A percentile compares a stretch with the other conserved stretches of the same genome.
These are phyloP conservation scores for Chara braunii DNA, from an alignment of 139 green algal species.

Conservation along the genomic window DNA sequence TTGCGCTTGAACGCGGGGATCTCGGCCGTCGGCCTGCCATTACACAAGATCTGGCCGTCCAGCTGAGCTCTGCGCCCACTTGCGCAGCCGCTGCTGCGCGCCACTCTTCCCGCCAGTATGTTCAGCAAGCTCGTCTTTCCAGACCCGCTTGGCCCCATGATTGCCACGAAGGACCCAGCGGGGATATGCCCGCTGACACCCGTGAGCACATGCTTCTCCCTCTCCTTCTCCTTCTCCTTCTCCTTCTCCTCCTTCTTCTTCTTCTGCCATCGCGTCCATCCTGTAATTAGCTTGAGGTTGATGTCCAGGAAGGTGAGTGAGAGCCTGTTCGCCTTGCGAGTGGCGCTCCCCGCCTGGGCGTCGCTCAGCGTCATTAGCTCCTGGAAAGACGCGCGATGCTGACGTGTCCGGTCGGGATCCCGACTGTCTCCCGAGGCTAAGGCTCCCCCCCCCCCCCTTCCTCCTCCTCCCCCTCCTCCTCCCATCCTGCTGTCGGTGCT, in stretches of 20 bases:
- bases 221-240: constrained; percentile 3
- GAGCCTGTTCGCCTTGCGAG: too few relatives aligned
- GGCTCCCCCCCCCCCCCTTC: not conserved
- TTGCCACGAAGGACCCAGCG: constrained; percentile 20
- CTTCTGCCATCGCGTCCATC: too few relatives aligned
- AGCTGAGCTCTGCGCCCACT: too few relatives aligned
- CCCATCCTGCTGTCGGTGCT: not conserved
- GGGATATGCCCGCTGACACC: constrained; percentile 16
- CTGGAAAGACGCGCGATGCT: not conserved
- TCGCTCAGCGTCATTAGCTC: not conserved
- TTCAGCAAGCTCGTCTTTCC: constrained; percentile 51
- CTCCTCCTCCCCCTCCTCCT: not conserved
- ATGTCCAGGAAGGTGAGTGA: constrained; percentile 22
- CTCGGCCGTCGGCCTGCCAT: constrained; percentile 16
- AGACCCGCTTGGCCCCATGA: constrained; percentile 28
- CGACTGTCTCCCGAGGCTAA: not conserved
- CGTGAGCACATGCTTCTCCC: constrained; percentile 2
- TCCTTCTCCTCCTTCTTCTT: constrained; percentile 11
- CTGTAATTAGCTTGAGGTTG: too few relatives aligned
- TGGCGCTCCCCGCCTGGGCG: not conserved
- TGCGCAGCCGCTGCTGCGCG: too few relatives aligned
- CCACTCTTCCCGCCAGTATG: constrained; percentile 39
- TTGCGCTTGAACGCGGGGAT: constrained; percentile 37
- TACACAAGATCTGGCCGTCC: constrained; percentile 28
- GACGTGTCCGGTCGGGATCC: not conserved